A percentile compares a stretch with the other conserved stretches of the same genome.
Conservation (phyloP, 148 eudicot genomes). For the Cornus kousa region DNA sequence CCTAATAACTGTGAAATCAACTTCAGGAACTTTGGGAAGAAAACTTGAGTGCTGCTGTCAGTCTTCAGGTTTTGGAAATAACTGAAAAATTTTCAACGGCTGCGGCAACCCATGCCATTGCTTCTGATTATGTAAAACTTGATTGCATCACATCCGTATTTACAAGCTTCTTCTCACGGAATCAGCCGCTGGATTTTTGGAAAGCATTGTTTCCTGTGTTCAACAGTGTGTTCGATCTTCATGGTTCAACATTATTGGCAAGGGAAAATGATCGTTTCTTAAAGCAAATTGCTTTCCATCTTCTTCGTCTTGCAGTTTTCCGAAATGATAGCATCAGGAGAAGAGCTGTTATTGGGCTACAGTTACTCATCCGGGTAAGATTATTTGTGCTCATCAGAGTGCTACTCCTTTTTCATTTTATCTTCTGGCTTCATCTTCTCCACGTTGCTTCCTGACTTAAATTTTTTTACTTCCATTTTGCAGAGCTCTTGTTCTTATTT, state of each 20-base stretch:
- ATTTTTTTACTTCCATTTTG: slow-evolving; percentile 24
- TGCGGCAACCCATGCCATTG: slow-evolving; percentile 76
- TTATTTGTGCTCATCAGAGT: slow-evolving; percentile 6
- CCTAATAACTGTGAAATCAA: slow-evolving; percentile 7
- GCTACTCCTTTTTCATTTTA: background rate
- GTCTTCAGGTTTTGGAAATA: slow-evolving; percentile 89
- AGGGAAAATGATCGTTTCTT: slow-evolving; percentile 98
- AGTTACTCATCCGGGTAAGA: slow-evolving; percentile 93
- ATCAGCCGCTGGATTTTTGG: slow-evolving; percentile 86
- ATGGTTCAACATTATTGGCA: slow-evolving; percentile 90
- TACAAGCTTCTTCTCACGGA: slow-evolving; percentile 84
- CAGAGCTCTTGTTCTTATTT: slow-evolving; percentile 94
- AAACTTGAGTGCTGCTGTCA: slow-evolving; percentile 92
- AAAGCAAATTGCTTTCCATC: slow-evolving; percentile 98
- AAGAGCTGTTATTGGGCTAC: slow-evolving; percentile 91
- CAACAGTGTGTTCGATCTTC: slow-evolving; percentile 71
- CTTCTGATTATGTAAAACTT: slow-evolving; percentile 96
- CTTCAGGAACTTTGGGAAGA: slow-evolving; percentile 99
- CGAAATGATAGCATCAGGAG: slow-evolving; percentile 81
- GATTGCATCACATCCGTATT: slow-evolving; percentile 95
- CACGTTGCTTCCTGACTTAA: background rate
- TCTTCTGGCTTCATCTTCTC: slow-evolving; percentile 1
- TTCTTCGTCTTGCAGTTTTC: slow-evolving; percentile 93
- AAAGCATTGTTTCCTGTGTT: slow-evolving; percentile 83
- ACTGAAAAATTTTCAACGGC: slow-evolving; percentile 80